Conservation (phyloP, 306 rosid species). For the Vicia faba region DNA sequence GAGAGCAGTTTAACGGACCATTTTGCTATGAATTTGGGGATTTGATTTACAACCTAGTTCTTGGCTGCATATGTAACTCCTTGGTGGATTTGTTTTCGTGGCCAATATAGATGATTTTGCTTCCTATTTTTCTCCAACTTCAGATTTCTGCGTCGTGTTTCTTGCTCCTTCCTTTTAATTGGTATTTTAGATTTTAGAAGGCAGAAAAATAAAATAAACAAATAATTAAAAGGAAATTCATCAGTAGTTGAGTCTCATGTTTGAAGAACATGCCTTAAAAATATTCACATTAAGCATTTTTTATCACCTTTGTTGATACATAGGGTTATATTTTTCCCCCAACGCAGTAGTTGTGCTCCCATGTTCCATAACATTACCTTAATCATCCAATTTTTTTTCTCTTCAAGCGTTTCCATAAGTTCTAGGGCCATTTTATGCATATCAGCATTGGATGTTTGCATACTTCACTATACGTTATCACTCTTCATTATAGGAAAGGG, state of each 20-base stretch:
- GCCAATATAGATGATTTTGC: constrained; percentile 14
- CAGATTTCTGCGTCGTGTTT: constrained; percentile 4
- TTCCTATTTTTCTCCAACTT: constrained; percentile 15
- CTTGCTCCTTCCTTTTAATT: constrained; percentile 8
- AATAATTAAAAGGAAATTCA: neutral
- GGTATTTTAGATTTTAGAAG: constrained; percentile 5
- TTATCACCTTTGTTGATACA: constrained; percentile 23
- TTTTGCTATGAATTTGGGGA: constrained; percentile 28
- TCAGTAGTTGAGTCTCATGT: constrained; percentile 14
- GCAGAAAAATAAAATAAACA: neutral
- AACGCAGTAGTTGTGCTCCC: constrained; percentile 12
- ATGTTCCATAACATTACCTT: constrained; percentile 26
- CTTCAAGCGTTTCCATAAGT: constrained; percentile 29
- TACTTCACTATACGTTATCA: constrained; percentile 48
- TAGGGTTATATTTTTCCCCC: neutral
- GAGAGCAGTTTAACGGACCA: neutral
- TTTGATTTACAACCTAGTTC: constrained; percentile 21
- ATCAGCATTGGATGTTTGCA: constrained; percentile 41
- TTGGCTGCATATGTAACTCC: neutral
- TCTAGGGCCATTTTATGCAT: constrained; percentile 35
- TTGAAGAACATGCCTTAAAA: constrained; percentile 25
- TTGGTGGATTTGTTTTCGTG: neutral
- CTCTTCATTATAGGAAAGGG: constrained; percentile 81
- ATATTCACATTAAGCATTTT: neutral
- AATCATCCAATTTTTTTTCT: constrained; percentile 11